Evolutionary conservation across 176 grass and related monocot species (phyloP).

Genomic region (Carex scoparia): DNA sequence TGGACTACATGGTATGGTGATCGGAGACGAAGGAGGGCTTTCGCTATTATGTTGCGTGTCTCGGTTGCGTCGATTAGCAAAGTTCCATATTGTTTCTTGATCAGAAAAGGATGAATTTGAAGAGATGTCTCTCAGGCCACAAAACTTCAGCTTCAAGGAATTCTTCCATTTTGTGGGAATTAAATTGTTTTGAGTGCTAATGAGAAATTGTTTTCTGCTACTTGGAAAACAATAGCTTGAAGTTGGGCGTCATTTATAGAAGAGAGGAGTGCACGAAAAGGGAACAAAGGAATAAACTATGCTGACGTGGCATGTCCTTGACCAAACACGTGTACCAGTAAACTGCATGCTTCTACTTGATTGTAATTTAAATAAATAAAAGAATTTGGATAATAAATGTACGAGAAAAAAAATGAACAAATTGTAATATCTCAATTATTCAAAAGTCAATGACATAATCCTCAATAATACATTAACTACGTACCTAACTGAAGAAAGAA

Average conservation of each 20-base stretch:
- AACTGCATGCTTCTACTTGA: no score
- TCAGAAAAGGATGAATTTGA: neutral
- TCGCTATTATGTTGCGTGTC: neutral
- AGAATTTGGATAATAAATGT: no score
- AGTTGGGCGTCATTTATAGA: neutral
- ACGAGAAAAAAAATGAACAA: no score
- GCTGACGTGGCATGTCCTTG: neutral
- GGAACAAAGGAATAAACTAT: neutral
- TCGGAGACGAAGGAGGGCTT: neutral
- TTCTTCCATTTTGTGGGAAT: neutral
- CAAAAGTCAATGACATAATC: no score
- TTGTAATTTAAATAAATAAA: no score
- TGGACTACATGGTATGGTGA: neutral
- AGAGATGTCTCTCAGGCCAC: conserved; percentile 1
- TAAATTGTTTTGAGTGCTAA: neutral
- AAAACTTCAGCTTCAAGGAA: conserved; percentile 6
- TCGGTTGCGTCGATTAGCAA: neutral
- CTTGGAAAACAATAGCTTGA: neutral
- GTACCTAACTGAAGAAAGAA: no score
- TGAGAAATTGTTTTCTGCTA: neutral
- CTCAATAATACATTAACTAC: no score
- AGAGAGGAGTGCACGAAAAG: neutral
- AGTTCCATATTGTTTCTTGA: neutral
- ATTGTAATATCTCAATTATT: no score
- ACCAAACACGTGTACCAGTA: neutral